Conservation (phyloP, 179 eudicot genomes). For the Gypsophila paniculata region DNA sequence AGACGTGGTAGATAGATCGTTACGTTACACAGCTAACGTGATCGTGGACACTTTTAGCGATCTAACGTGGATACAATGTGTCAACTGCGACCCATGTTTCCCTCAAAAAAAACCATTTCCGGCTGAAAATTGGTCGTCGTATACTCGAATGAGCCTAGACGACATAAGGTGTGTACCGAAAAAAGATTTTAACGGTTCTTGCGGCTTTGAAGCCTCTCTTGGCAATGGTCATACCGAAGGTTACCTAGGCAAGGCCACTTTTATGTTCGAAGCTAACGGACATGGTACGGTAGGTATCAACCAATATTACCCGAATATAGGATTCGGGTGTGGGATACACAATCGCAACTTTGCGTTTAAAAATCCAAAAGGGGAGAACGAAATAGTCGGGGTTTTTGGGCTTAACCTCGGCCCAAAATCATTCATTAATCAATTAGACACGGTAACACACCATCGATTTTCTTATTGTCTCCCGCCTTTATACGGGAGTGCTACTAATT, state of each 20-base stretch:
- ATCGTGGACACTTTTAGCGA: constrained; percentile 15
- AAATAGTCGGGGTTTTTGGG: constrained; percentile 16
- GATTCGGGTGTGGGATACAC: constrained; percentile 5
- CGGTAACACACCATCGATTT: constrained; percentile 8
- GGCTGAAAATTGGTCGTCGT: not conserved
- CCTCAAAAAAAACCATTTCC: not conserved
- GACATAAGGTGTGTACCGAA: constrained; percentile 11
- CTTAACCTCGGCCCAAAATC: constrained; percentile 18
- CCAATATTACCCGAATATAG: not conserved
- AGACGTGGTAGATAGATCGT: not conserved
- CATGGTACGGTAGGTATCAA: not conserved
- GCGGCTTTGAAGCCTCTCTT: not conserved
- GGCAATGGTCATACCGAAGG: not conserved
- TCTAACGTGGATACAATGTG: constrained; percentile 21
- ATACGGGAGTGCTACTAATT: not conserved
- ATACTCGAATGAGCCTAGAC: constrained; percentile 1
- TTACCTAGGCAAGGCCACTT: constrained; percentile 11
- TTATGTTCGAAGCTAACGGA: not conserved
- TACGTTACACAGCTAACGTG: not conserved
- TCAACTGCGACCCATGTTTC: constrained; percentile 19
- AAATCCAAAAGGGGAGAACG: not conserved
- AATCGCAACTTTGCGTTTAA: not conserved
- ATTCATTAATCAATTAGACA: constrained; percentile 13
- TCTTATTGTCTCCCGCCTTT: constrained; percentile 2
- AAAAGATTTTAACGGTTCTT: not conserved